Evolutionary conservation across 1,139 yeast genomes (phyloP), one percentile per base, ranked within the genome.

Genomic region (Blastobotrys illinoisensis): DNA sequence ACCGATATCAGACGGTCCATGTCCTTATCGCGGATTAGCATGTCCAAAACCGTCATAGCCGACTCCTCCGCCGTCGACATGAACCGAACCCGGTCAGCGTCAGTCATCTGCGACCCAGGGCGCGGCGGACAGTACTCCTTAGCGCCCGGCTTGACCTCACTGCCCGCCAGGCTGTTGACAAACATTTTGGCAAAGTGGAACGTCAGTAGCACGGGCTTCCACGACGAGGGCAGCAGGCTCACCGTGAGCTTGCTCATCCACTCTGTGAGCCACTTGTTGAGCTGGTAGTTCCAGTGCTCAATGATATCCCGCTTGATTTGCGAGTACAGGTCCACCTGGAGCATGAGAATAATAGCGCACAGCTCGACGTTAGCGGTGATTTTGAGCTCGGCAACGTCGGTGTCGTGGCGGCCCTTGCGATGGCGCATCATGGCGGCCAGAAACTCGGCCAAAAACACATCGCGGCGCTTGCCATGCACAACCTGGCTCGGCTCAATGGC

Each of bases 151-250:
- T 56, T 50, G 45, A 48, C 45, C 32, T 49, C 52, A 47, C 49
- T 50, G 19, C 56, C 49, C 20, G 51, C 55, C 40, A 55, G 47
- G 26, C 56, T 51, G 45, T 63, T 63, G 20, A 63, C 54, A 49
- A 63, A 62, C 44, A 63, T 53, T 48, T 62, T 62, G 23, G 66
- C 65, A 53, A 62, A 62, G 48, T 61, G 66, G 47, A 63, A 62
- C 7, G 66, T 62, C 9, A 63, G 55, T 23, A 63, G 48, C 26
- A 63, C 57, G 1, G 66, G 66, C 53, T 62, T 61, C 63, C 64
- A 62, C 2, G 60, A 55, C 11, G 64, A 61, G 14, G 64, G 65
- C 20, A 55, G 56, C 47, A 63, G 53, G 48, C 58, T 62, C 11
- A 60, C 61, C 1, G 63, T 58, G 26, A 62, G 51, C 40, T 59